Conservation (phyloP, 331 rosid species). For the Quercus lobata region DNA sequence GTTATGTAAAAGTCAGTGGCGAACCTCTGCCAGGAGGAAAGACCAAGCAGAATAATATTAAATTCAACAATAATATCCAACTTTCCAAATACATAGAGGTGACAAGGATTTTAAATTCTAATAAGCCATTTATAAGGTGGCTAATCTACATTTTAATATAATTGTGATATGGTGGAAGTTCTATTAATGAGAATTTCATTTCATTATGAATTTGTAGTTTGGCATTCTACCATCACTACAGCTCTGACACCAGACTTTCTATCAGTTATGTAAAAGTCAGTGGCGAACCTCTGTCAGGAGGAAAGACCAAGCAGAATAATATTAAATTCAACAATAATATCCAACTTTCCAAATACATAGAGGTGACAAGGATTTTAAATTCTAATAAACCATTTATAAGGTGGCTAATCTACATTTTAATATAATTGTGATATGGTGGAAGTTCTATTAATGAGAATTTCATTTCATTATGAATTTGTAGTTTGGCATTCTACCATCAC, state of each 20-base stretch:
- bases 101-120: neutral
- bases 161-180: neutral
- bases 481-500: neutral
- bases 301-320: slow-evolving; percentile 18
- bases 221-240: neutral
- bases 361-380: neutral
- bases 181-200: neutral
- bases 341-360: neutral
- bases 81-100: neutral
- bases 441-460: neutral
- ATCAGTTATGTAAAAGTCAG: slow-evolving; percentile 59
- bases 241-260: slow-evolving; percentile 44
- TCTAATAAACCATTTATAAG: neutral
- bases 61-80: neutral
- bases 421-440: neutral
- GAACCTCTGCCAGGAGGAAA: slow-evolving; percentile 47
- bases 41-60: slow-evolving; percentile 14
- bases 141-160: neutral
- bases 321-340: neutral
- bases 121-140: neutral
- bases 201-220: neutral
- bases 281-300: slow-evolving; percentile 50
- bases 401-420: neutral
- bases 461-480: neutral
- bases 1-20: slow-evolving; percentile 57